Percentiles rank a stretch among this genome's conserved stretches.
Evolutionary conservation across 192 early-diverging fungal species (phyloP).

Genomic region (Coemansia aciculifera): DNA sequence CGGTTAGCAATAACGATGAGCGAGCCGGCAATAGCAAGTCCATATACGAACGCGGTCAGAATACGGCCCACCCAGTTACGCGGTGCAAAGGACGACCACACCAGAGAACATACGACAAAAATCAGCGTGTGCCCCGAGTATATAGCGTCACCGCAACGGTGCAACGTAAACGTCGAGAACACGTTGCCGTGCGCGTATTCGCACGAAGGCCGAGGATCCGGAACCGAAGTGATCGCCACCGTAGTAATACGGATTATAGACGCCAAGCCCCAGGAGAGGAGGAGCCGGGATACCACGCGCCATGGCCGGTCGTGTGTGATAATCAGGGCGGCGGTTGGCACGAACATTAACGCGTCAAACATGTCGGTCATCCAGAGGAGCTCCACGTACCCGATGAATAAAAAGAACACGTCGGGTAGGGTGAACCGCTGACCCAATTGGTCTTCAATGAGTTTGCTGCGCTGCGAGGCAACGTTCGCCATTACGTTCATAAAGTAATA

Average conservation of each 20-base stretch:
- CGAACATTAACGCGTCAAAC: conserved; percentile 60
- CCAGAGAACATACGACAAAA: conserved; percentile 61
- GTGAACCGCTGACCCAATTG: conserved; percentile 35
- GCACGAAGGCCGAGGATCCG: conserved; percentile 62
- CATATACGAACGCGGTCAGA: conserved; percentile 50
- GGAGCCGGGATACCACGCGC: conserved; percentile 58
- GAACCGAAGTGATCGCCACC: conserved; percentile 66
- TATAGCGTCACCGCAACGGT: conserved; percentile 67
- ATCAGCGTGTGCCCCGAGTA: conserved; percentile 68
- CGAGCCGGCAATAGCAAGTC: conserved; percentile 58
- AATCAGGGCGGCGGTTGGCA: conserved; percentile 56
- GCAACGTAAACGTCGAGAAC: conserved; percentile 60
- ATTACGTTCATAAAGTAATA: conserved; percentile 65
- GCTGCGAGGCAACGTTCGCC: conserved; percentile 65
- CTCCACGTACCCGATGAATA: conserved; percentile 57
- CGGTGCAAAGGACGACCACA: conserved; percentile 63
- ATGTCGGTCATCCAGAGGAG: conserved; percentile 64
- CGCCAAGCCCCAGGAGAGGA: conserved; percentile 57
- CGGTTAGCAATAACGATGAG: conserved; percentile 64
- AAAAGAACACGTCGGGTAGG: conserved; percentile 60
- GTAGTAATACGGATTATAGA: conserved; percentile 63
- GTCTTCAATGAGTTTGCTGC: conserved; percentile 52
- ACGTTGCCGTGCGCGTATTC: conserved; percentile 58
- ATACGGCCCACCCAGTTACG: conserved; percentile 45
- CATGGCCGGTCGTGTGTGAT: conserved; percentile 58